These are phyloP conservation scores for Pseudocercospora musae DNA, from an alignment of 2,329 filamentous ascomycete genomes.

Conservation along the genomic window DNA sequence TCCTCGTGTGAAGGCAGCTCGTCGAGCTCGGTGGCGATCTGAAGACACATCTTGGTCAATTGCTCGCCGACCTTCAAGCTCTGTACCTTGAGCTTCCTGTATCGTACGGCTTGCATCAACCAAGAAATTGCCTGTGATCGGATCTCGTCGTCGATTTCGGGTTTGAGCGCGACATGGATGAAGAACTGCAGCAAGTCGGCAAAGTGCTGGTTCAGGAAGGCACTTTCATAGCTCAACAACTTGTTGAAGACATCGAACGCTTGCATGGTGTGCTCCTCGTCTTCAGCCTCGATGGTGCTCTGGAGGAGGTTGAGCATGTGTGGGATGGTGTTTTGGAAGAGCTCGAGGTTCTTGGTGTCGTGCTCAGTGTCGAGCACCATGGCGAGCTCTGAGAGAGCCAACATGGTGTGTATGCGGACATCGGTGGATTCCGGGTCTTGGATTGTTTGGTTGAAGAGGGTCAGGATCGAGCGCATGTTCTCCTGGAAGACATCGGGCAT, in stretches of 20 bases:
- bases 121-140: constrained; percentile 88
- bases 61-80: constrained; percentile 81
- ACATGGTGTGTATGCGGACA: constrained; percentile 90
- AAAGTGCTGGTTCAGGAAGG: constrained; percentile 79
- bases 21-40: constrained; percentile 86
- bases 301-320: constrained; percentile 88
- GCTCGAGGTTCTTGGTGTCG: constrained; percentile 67
- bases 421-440: constrained; percentile 86
- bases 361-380: constrained; percentile 87
- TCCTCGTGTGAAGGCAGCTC: constrained; percentile 71
- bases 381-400: constrained; percentile 82
- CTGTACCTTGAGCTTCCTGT: constrained; percentile 94
- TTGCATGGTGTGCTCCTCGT: constrained; percentile 85
- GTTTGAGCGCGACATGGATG: constrained; percentile 79
- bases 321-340: constrained; percentile 78
- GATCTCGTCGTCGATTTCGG: constrained; percentile 75
- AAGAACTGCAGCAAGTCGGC: constrained; percentile 90
- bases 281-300: constrained; percentile 65
- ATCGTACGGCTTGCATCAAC: constrained; percentile 86
- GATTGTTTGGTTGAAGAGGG: constrained; percentile 81
- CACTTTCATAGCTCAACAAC: constrained; percentile 82
- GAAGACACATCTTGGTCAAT: constrained; percentile 80
- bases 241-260: constrained; percentile 97
- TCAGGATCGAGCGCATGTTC: constrained; percentile 74
- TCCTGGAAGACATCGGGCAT: constrained; percentile 81